These are phyloP conservation scores for Fusarium circinatum DNA, from an alignment of 2,329 filamentous ascomycete genomes.

Conservation along the genomic window DNA sequence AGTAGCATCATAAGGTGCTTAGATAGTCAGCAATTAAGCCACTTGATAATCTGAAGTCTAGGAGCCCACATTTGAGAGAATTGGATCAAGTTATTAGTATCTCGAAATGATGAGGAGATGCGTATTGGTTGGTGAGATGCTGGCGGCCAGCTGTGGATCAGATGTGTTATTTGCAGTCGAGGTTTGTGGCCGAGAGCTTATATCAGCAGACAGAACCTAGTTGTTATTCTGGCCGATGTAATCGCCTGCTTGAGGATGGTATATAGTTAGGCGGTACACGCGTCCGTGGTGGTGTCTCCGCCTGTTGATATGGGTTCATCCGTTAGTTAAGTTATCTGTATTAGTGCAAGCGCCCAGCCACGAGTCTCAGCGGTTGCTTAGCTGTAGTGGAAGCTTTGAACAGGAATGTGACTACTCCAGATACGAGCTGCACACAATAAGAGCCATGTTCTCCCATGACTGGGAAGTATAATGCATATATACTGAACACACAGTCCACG, in stretches of 20 bases:
- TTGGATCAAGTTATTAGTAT: not conserved
- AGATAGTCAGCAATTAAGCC: rapidly evolving
- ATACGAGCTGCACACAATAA: too few relatives aligned
- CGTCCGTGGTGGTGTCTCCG: not conserved
- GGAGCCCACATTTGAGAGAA: not conserved
- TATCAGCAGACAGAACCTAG: too few relatives aligned
- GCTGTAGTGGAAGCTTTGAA: too few relatives aligned
- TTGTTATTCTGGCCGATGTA: not conserved
- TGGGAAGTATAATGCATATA: too few relatives aligned
- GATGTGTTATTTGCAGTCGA: too few relatives aligned
- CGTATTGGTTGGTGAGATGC: not conserved
- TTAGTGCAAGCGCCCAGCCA: too few relatives aligned
- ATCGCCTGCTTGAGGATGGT: not conserved
- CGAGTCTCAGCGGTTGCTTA: too few relatives aligned
- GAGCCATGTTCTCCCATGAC: too few relatives aligned
- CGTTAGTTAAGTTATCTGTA: not conserved
- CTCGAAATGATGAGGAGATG: rapidly evolving
- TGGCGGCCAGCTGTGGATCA: too few relatives aligned
- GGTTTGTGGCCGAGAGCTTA: too few relatives aligned
- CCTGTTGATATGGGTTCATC: not conserved
- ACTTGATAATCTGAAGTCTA: not conserved
- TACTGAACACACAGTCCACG: too few relatives aligned
- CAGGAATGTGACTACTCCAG: too few relatives aligned
- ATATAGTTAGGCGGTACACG: not conserved
- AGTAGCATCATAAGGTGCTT: not conserved